These are phyloP conservation scores for Thamnidium elegans DNA, from an alignment of 192 early-diverging fungal species.

Conservation along the genomic window DNA sequence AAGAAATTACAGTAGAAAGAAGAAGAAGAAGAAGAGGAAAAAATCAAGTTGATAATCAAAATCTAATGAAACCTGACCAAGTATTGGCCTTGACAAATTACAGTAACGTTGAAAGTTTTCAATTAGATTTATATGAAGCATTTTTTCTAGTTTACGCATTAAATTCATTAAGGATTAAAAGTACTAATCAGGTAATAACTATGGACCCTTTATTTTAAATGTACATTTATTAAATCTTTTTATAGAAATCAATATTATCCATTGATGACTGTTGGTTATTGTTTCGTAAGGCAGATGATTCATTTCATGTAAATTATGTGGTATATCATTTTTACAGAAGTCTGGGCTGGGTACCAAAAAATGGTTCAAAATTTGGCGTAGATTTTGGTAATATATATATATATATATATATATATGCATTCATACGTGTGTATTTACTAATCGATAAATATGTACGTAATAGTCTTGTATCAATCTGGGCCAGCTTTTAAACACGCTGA, in stretches of 20 bases:
- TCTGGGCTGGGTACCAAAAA: constrained; percentile 78
- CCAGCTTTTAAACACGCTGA: constrained; percentile 57
- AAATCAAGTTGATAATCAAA: constrained; percentile 2
- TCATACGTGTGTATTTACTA: not conserved
- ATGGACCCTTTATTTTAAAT: not conserved
- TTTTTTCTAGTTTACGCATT: constrained; percentile 68
- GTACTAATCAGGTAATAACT: not conserved
- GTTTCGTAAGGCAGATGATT: not conserved
- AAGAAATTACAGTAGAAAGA: constrained; percentile 41
- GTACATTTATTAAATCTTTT: not conserved
- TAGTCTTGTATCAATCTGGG: constrained; percentile 58
- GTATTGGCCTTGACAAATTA: not conserved
- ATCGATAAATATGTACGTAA: not conserved
- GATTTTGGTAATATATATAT: constrained; percentile 57
- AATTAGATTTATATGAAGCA: constrained; percentile 69
- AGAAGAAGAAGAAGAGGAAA: constrained; percentile 14
- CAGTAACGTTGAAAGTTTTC: constrained; percentile 56
- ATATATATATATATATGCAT: not conserved
- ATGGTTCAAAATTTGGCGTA: constrained; percentile 82
- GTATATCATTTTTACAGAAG: constrained; percentile 83
- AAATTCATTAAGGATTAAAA: constrained; percentile 47
- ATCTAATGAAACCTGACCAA: constrained; percentile 1
- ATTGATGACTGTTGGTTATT: constrained; percentile 13
- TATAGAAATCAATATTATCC: not conserved
- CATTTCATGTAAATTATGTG: constrained; percentile 65